These are phyloP conservation scores for Chaetomium olivaceum DNA, from an alignment of 2,329 filamentous ascomycete species.

Conservation along the genomic window DNA sequence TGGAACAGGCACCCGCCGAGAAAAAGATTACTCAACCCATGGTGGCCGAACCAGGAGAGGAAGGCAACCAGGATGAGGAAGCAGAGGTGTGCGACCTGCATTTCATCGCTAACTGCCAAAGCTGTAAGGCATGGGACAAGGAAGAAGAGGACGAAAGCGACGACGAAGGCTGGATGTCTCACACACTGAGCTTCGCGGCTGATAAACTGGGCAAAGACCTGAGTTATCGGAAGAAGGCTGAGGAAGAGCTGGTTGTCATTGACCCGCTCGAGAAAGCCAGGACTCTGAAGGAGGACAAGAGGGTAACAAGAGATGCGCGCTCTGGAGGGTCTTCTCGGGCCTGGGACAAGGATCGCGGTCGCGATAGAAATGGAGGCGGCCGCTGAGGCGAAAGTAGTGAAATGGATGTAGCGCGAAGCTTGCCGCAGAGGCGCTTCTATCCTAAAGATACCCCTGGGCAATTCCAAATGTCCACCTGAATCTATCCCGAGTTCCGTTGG, in stretches of 20 bases:
- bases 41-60: slow-evolving; percentile 32
- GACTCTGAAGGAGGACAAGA: slow-evolving; percentile 67
- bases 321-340: slow-evolving; percentile 54
- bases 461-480: background rate
- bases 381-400: slow-evolving; percentile 5
- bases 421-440: background rate
- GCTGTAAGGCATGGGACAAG: slow-evolving; percentile 81
- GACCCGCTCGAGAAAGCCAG: slow-evolving; percentile 83
- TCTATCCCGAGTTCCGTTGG: background rate
- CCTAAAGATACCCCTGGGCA: background rate
- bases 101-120: slow-evolving; percentile 94
- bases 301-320: slow-evolving; percentile 56
- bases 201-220: slow-evolving; percentile 91
- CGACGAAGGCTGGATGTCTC: slow-evolving; percentile 79
- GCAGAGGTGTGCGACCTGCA: slow-evolving; percentile 84
- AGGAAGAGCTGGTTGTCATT: slow-evolving; percentile 89
- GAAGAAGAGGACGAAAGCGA: slow-evolving; percentile 59
- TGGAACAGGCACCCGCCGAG: slow-evolving; percentile 57
- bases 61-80: slow-evolving; percentile 49
- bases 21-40: slow-evolving; percentile 37
- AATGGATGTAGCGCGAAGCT: background rate
- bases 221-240: slow-evolving; percentile 85
- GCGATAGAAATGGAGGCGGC: slow-evolving; percentile 18
- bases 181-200: slow-evolving; percentile 81
- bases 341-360: slow-evolving; percentile 55